These are phyloP conservation scores for Cronartium quercuum DNA, from an alignment of 1,284 basidiomycete species.

Conservation along the genomic window DNA sequence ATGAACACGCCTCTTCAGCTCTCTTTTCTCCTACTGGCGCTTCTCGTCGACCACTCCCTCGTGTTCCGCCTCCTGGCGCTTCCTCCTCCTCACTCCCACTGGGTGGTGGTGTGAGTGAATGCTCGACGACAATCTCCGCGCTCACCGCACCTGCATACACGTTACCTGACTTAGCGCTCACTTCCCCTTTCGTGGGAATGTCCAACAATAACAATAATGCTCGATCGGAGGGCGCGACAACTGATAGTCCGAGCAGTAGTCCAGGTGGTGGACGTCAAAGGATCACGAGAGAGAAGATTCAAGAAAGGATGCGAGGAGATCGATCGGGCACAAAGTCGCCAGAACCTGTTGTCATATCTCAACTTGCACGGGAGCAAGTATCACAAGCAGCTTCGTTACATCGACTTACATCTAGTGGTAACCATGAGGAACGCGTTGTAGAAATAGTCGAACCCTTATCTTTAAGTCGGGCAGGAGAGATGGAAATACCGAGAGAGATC, in stretches of 20 bases:
- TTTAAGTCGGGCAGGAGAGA: neutral
- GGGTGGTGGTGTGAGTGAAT: neutral
- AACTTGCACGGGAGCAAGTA: neutral
- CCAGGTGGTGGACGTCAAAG: conserved; percentile 5
- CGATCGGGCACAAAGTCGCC: neutral
- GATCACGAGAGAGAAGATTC: conserved; percentile 35
- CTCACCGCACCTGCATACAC: neutral
- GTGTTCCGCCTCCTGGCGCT: conserved; percentile 15
- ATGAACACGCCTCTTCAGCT: neutral
- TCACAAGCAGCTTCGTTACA: conserved; percentile 33
- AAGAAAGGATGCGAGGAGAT: conserved; percentile 24
- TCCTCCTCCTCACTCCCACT: neutral
- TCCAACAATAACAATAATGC: no score
- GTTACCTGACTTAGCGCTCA: conserved; percentile 15
- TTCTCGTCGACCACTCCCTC: conserved; percentile 29
- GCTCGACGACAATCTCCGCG: neutral
- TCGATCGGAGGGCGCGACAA: conserved; percentile 5
- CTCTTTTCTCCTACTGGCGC: neutral
- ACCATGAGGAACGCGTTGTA: conserved; percentile 23
- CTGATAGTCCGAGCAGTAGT: conserved; percentile 7
- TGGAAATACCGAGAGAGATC: conserved; percentile 14
- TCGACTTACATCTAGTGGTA: conserved; percentile 15
- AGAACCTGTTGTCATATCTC: neutral
- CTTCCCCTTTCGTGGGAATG: conserved; percentile 17
- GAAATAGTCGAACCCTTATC: neutral